Base-by-base conservation (phyloP, 345 rosid species). In the Hibiscus mutabilis region DNA sequence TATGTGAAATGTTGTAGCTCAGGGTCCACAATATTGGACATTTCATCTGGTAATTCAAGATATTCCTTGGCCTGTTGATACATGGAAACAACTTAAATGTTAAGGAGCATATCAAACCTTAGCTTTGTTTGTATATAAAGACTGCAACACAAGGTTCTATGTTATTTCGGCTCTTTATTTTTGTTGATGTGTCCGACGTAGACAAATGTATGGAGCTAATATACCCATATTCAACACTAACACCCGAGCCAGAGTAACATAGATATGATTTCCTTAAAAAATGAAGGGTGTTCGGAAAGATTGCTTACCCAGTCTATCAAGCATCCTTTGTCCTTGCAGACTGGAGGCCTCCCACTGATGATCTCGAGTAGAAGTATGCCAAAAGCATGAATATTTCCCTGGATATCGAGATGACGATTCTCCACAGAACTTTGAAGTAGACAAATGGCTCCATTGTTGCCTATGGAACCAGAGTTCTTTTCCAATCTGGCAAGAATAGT, bases 341-440 rank as follows among this genome's bases (percentile, higher is more conserved):
- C 82, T 21, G 96, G 87, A 53, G 98, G 97, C 64, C 98, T 88
- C 40, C 99, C 99, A 57, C 97, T 95, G 56, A 92, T 82, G 58
- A 95, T 83, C 81, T 95, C 99, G 66, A 95, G 80, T 67, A 95
- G 75, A 74, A 95, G 91, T 65, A 95, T 78, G 46, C 98, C 99
- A 1, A 95, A 92, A n/a, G 96, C 89, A 65, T 95, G 87, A 60
- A 92, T 70, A 58, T 95, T 95, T 71, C 97, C 98, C 68, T 88
- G 88, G 55, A 89, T 82, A 82, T 95, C 97, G 6, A 87, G 85
- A 75, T 83, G 87, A 57, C 96, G 90, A 31, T 79, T 87, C 82
- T 87, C 97, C 62, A 95, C 65, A 57, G 89, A 89, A 73, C 80
- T 87, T 31, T 92, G 89, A 61, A 90, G 97, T 56, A 92, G 80